Evolutionary conservation across 169 alveolate species (phyloP).

Genomic region (Eimeria necatrix): DNA sequence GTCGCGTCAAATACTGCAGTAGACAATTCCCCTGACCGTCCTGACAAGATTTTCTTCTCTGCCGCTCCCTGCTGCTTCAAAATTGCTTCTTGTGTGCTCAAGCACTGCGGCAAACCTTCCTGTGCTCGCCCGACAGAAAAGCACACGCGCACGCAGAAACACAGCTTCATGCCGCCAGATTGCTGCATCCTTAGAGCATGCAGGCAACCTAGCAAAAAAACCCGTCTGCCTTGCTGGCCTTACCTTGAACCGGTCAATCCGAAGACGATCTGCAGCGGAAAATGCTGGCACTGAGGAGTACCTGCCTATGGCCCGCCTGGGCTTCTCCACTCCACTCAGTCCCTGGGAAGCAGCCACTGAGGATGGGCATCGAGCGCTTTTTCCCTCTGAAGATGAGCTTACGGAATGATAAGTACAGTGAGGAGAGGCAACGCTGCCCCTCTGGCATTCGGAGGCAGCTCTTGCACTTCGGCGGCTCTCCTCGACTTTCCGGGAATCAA

Average conservation of each 20-base stretch:
- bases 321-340: background rate
- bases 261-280: slow-evolving; percentile 43
- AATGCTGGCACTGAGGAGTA: slow-evolving; percentile 67
- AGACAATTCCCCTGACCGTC: background rate
- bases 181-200: background rate
- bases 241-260: slow-evolving; percentile 70
- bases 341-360: slow-evolving; percentile 49
- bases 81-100: slow-evolving; percentile 67
- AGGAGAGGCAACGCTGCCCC: background rate
- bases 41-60: background rate
- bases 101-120: slow-evolving; percentile 66
- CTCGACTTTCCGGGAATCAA: background rate
- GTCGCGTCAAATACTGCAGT: background rate
- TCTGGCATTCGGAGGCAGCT: slow-evolving; percentile 7
- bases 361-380: background rate
- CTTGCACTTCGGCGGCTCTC: background rate
- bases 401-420: no score
- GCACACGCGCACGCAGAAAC: background rate
- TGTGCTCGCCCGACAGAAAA: background rate
- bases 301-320: slow-evolving; percentile 36
- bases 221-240: background rate
- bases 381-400: background rate
- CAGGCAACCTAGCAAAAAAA: background rate
- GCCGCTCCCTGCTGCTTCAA: background rate
- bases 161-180: background rate